phyloP scores from a whole-genome alignment of 139 green algal species.

The Tetradesmus obliquus region DNA sequence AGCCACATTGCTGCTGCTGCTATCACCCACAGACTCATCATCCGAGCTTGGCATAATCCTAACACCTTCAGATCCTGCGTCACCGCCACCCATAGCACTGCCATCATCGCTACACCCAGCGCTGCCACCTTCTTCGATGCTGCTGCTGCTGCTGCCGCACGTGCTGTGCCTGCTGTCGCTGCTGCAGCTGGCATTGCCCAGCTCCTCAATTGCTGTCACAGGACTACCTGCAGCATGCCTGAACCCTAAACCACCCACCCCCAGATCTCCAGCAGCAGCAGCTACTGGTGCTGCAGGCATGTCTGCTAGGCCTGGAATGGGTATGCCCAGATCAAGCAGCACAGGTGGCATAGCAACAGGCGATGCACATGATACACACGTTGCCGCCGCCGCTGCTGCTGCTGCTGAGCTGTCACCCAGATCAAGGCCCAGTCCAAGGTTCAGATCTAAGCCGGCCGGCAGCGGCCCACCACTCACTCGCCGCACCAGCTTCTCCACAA shows the following conservation, averaged over 20 bases:
- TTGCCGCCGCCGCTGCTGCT: background rate
- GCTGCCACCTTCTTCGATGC: background rate
- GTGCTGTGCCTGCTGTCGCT: slow-evolving; percentile 19
- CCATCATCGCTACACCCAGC: too few species aligned
- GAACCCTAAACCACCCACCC: background rate
- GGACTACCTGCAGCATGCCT: background rate
- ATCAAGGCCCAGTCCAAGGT: background rate
- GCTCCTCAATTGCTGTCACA: background rate
- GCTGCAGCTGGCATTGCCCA: slow-evolving; percentile 4
- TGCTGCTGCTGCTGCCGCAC: background rate
- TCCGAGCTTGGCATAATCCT: too few species aligned
- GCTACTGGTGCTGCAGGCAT: background rate
- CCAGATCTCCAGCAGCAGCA: background rate
- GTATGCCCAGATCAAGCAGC: background rate
- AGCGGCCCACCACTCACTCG: background rate
- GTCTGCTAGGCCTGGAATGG: background rate
- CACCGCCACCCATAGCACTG: background rate
- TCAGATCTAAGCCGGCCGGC: background rate
- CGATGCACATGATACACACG: background rate
- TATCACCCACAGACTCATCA: background rate
- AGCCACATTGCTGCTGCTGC: background rate
- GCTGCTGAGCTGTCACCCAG: slow-evolving; percentile 1
- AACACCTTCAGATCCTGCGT: background rate
- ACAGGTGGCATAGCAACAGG: background rate
- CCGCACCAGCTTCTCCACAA: background rate